Evolutionary conservation across 768 basidiomycete genomes (phyloP).

Genomic region (Pisolithus microcarpus): DNA sequence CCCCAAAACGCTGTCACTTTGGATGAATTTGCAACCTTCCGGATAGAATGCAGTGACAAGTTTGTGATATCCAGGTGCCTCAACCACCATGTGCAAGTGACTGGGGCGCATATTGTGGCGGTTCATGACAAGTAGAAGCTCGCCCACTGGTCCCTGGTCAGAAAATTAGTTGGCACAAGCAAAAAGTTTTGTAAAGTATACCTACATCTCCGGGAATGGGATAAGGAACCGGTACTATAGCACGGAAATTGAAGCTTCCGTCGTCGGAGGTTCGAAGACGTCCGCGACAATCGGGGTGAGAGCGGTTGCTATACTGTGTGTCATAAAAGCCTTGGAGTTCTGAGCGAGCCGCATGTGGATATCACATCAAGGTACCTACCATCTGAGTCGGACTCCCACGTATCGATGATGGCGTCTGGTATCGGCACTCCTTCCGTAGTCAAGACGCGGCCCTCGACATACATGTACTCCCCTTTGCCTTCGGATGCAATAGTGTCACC

Average conservation of each 20-base stretch:
- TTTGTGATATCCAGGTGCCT: slow-evolving; percentile 65
- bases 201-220: slow-evolving; percentile 67
- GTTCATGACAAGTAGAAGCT: slow-evolving; percentile 45
- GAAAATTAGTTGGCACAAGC: slow-evolving; percentile 6
- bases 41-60: slow-evolving; percentile 72
- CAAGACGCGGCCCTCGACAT: slow-evolving; percentile 63
- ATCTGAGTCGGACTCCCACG: slow-evolving; percentile 73
- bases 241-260: slow-evolving; percentile 64
- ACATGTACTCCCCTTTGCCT: slow-evolving; percentile 81
- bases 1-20: slow-evolving; percentile 75
- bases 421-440: slow-evolving; percentile 58
- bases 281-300: slow-evolving; percentile 67
- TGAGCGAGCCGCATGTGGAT: slow-evolving; percentile 24
- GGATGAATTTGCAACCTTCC: slow-evolving; percentile 57
- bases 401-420: slow-evolving; percentile 60
- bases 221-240: slow-evolving; percentile 61
- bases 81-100: slow-evolving; percentile 70
- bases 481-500: slow-evolving; percentile 82
- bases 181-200: slow-evolving; percentile 3
- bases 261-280: slow-evolving; percentile 51
- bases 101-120: slow-evolving; percentile 76
- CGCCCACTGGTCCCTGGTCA: slow-evolving; percentile 61
- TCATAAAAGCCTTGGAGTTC: slow-evolving; percentile 27
- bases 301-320: slow-evolving; percentile 48
- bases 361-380: slow-evolving; percentile 34